Percentiles rank a stretch among this genome's conserved stretches.
Conservation (phyloP, 441 rosid species). For the Cnidoscolus chayamansa region DNA sequence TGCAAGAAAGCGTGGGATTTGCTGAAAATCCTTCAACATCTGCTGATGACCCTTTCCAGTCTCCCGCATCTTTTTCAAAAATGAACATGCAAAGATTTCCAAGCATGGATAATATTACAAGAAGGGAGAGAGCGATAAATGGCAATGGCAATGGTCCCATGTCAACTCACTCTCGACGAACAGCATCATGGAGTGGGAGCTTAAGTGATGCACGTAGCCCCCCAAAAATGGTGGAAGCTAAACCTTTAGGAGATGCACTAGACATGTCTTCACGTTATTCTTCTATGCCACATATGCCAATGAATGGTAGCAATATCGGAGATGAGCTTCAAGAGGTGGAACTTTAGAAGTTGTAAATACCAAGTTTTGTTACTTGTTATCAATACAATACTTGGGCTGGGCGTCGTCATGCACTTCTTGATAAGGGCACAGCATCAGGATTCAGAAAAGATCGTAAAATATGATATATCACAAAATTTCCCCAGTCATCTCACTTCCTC, state of each 20-base stretch:
- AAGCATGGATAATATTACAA: constrained; percentile 64
- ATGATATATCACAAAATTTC: constrained; percentile 15
- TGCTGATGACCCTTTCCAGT: constrained; percentile 36
- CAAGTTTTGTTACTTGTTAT: constrained; percentile 41
- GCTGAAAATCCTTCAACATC: constrained; percentile 45
- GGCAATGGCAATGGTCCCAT: constrained; percentile 24
- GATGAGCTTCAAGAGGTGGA: constrained; percentile 95
- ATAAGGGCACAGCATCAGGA: constrained; percentile 18
- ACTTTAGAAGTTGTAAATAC: constrained; percentile 62
- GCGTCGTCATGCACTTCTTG: constrained; percentile 22
- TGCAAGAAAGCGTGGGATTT: constrained; percentile 36
- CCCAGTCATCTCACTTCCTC: not conserved
- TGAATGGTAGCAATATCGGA: constrained; percentile 46
- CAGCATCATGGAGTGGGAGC: constrained; percentile 94
- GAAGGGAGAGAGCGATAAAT: constrained; percentile 27
- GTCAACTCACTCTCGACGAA: constrained; percentile 53
- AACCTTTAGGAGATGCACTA: constrained; percentile 35
- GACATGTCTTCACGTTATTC: constrained; percentile 36
- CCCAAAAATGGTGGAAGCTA: constrained; percentile 28
- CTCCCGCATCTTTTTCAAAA: constrained; percentile 36
- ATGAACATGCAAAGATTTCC: constrained; percentile 59
- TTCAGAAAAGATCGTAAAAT: constrained; percentile 4
- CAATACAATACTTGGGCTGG: constrained; percentile 22
- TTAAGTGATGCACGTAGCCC: constrained; percentile 38
- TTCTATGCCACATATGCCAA: constrained; percentile 25